Base-by-base conservation (phyloP, 495 filamentous ascomycete genomes). In the Talaromyces stipitatus region DNA sequence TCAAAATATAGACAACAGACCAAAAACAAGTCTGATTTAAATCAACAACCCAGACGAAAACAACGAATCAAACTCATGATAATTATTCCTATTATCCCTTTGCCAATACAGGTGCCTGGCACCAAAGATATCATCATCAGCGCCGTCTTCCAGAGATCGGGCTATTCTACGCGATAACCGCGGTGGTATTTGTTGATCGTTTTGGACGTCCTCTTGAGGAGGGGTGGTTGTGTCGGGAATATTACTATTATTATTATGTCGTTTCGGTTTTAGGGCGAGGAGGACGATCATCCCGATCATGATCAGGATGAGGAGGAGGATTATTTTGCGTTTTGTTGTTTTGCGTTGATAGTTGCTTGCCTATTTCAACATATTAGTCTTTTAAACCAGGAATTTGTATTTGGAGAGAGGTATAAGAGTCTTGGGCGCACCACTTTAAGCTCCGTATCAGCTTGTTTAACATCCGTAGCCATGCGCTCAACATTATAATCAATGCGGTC, bases 401-500 rank as follows among this genome's bases (percentile, higher is more conserved):
- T 3, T 9, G 9, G 18, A 26, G 9, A 47, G 4, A 6, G 20
- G 22, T 20, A 54, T n/a, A 12, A 22, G 36, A 23, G 41, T 30
- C 36, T 22, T 22, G 30, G 56, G 73, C 80, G 61, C 70, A 90
- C 90, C 57, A 92, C 84, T 60, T 81, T 89, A 54, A 98, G 79
- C 71, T 98, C 94, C 69, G 92, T 92, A 58, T 94, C 91, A 8
- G 94, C 94, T 18, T 79, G 85, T 67, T 96, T 95, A 28, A 97
- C 90, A 64, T 97, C 88, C 23, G 81, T 83, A 11, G 81, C 84
- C 91, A 97, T 96, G 57, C 82, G 78, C 73, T 98, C 94, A 32
- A 98, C 88, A 67, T 98, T 98, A 73, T 96, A 98, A 67, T 98
- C 94, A 64, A 98, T 97, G 32, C 94, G 82, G 72, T 98, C 94